Conservation (phyloP, 257 asterid genomes). For the Eucommia ulmoides region DNA sequence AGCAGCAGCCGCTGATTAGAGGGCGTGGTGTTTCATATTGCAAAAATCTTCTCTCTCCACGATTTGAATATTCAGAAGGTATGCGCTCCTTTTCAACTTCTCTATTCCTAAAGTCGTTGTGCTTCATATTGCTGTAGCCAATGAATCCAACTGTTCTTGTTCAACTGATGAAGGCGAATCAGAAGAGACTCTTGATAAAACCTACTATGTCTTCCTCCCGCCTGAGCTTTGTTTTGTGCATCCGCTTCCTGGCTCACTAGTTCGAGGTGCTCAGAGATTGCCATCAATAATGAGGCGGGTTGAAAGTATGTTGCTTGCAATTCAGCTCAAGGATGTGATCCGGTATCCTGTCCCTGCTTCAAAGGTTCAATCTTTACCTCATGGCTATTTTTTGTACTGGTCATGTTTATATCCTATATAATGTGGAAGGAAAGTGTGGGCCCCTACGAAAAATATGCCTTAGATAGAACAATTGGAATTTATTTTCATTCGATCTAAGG, state of each 20-base stretch:
- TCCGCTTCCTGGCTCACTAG: conserved; percentile 84
- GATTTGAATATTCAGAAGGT: conserved; percentile 91
- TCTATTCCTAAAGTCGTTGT: too few species aligned
- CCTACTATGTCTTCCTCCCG: conserved; percentile 94
- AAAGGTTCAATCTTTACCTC: conserved; percentile 36
- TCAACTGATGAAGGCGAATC: conserved; percentile 50
- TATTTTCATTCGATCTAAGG: too few species aligned
- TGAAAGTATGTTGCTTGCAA: conserved; percentile 93
- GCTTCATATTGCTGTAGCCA: too few species aligned
- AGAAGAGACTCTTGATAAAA: conserved; percentile 72
- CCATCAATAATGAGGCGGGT: conserved; percentile 94
- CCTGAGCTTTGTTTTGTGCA: conserved; percentile 94
- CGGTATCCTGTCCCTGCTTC: conserved; percentile 62
- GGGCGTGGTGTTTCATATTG: conserved; percentile 98
- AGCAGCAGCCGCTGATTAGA: conserved; percentile 78
- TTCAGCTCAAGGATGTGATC: conserved; percentile 74
- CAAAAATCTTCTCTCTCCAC: conserved; percentile 91
- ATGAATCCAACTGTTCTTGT: too few species aligned
- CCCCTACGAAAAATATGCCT: too few species aligned
- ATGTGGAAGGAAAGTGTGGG: too few species aligned
- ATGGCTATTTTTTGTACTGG: too few species aligned
- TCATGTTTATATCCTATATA: too few species aligned
- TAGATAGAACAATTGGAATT: too few species aligned
- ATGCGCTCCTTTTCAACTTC: conserved; percentile 11
- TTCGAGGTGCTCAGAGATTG: conserved; percentile 95